These are phyloP conservation scores for Priceomyces castillae DNA, from an alignment of 805 yeast species.

Conservation along the genomic window DNA sequence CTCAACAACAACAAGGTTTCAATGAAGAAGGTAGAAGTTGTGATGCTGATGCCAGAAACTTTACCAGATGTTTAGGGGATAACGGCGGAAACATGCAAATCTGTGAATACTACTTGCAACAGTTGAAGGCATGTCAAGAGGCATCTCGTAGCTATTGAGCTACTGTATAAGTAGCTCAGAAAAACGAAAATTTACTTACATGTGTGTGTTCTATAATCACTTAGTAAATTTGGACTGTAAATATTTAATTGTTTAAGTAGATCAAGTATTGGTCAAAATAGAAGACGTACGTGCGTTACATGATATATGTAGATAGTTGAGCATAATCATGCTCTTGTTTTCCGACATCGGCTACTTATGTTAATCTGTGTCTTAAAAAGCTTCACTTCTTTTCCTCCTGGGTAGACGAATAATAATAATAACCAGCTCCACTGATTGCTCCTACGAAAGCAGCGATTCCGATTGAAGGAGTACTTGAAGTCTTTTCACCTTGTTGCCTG, in stretches of 20 bases:
- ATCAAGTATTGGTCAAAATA: background rate
- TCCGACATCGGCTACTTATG: no score
- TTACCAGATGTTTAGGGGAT: conserved; percentile 93
- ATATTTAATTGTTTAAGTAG: background rate
- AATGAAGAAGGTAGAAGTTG: conserved; percentile 57
- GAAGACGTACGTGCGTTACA: background rate
- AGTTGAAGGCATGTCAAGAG: conserved; percentile 95
- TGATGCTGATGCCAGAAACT: conserved; percentile 90
- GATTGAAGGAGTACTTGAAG: conserved; percentile 7
- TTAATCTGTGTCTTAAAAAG: no score
- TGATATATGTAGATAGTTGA: conserved; percentile 1
- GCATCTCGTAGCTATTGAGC: conserved; percentile 77
- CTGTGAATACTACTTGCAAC: conserved; percentile 96
- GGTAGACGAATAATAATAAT: conserved; percentile 16
- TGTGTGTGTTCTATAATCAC: background rate
- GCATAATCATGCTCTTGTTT: no score
- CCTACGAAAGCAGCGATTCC: conserved; percentile 21
- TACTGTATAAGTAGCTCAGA: background rate
- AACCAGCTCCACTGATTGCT: conserved; percentile 32
- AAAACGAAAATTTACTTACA: background rate
- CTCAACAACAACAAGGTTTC: conserved; percentile 33
- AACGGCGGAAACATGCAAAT: conserved; percentile 94
- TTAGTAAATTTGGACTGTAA: background rate
- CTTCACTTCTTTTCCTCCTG: conserved; percentile 4
- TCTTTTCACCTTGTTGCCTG: conserved; percentile 2